Base-by-base conservation (phyloP, 805 yeast genomes). In the Ogataea trehaloabstinens region DNA sequence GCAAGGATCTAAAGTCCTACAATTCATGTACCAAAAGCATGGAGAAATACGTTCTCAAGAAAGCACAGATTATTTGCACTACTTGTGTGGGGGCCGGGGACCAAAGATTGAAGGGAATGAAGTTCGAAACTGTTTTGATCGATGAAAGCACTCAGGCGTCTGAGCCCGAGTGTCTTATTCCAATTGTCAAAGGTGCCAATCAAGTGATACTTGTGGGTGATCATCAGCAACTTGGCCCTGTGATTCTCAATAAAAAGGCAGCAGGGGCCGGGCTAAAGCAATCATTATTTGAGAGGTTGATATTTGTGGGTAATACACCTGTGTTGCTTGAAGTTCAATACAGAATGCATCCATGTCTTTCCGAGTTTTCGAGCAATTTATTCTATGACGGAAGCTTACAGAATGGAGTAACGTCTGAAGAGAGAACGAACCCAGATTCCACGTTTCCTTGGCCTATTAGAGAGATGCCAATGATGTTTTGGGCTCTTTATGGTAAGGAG, bases 71-170 rank as follows among this genome's bases (percentile, higher is more conserved):
- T 28, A 80, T 90, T 11, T 89, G 96, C 65, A 74, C 87, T 58
- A 90, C 98, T 0, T 88, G 96, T 72, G 89, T 83, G 19, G 95
- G 95, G 45, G 95, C 97, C 2, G 95, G 90, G 38, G 95, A 86
- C 61, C 62, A 51, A 38, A 69, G 95, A 46, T 65, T 91, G 29
- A 60, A 63, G 5, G 53, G 58, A 8, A 58, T 78, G 42, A 67
- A 70, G 32, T 90, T 90, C 63, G 71, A 86, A 51, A 76, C 91
- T 0, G 95, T 88, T 2, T 69, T 90, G 44, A 85, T 90, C 43
- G 98, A 90, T 63, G 98, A 90, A 66, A 81, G 88, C 54, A 88
- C 97, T 0, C 97, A 91, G 64, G 91, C 96, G 2, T 76, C 91
- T 0, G 98, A 90, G 60, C 96, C 96, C 1, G 96, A 89, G 60